phyloP scores from a whole-genome alignment of 2,329 filamentous ascomycete genomes.

The Ophiostoma himal-ulmi region DNA sequence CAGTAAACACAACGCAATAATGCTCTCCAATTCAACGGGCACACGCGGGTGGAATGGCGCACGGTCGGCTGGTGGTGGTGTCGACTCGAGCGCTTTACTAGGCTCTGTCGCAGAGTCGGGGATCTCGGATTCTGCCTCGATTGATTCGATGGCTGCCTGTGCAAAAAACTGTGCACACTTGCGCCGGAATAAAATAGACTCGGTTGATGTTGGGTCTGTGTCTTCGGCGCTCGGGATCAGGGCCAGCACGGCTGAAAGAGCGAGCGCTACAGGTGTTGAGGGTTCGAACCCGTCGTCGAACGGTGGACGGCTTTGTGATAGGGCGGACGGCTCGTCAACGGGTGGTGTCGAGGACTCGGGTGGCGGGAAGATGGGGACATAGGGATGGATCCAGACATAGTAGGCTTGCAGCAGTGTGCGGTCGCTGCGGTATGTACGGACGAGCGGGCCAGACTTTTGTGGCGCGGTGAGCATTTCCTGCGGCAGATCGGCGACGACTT shows the following conservation, averaged over 20 bases:
- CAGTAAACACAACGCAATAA: slow-evolving; percentile 44
- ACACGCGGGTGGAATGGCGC: slow-evolving; percentile 41
- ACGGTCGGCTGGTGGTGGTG: slow-evolving; percentile 29
- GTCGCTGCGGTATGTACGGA: slow-evolving; percentile 40
- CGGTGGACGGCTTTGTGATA: slow-evolving; percentile 36
- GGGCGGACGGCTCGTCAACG: slow-evolving; percentile 33
- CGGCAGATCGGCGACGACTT: slow-evolving; percentile 16
- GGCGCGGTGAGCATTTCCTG: slow-evolving; percentile 23
- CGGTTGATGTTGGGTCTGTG: slow-evolving; percentile 33
- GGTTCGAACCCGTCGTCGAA: slow-evolving; percentile 36
- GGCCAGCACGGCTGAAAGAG: slow-evolving; percentile 44
- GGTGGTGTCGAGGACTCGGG: slow-evolving; percentile 32
- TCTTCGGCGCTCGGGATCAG: slow-evolving; percentile 43
- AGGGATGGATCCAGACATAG: slow-evolving; percentile 48
- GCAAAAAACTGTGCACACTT: slow-evolving; percentile 46
- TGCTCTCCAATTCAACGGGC: slow-evolving; percentile 43
- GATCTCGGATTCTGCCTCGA: slow-evolving; percentile 45
- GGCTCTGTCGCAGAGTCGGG: slow-evolving; percentile 42
- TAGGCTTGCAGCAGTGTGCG: slow-evolving; percentile 45
- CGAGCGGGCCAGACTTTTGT: slow-evolving; percentile 32
- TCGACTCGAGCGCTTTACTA: slow-evolving; percentile 38
- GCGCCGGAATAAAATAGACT: slow-evolving; percentile 41
- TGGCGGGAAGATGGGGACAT: slow-evolving; percentile 45
- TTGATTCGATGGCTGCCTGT: slow-evolving; percentile 42
- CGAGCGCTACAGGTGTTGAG: slow-evolving; percentile 41